phyloP scores from a whole-genome alignment of 1,284 basidiomycete genomes.

The Moesziomyces antarcticus region DNA sequence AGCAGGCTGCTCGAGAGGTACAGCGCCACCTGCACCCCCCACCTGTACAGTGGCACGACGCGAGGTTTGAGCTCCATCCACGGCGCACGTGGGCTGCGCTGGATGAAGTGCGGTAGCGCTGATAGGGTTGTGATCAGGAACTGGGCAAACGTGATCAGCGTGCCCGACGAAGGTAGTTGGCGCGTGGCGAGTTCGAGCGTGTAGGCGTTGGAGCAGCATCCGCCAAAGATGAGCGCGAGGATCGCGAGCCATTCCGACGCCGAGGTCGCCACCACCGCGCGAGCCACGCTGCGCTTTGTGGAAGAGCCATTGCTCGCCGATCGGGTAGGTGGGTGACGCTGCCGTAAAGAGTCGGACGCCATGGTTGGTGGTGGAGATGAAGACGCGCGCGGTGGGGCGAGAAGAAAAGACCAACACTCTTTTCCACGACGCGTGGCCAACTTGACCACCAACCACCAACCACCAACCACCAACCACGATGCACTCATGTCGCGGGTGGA shows the following conservation, averaged over 20 bases:
- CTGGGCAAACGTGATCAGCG: slow-evolving; percentile 64
- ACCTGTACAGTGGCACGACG: slow-evolving; percentile 78
- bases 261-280: slow-evolving; percentile 21
- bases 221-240: slow-evolving; percentile 65
- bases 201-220: slow-evolving; percentile 65
- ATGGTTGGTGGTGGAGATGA: slow-evolving; percentile 2
- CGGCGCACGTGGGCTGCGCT: slow-evolving; percentile 1
- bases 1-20: slow-evolving; percentile 84
- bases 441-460: too few relatives aligned
- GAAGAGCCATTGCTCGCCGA: too few relatives aligned
- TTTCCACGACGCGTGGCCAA: background rate
- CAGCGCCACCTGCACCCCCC: slow-evolving; percentile 82
- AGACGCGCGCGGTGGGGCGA: background rate
- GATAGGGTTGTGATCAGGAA: slow-evolving; percentile 59
- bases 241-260: slow-evolving; percentile 54
- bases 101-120: slow-evolving; percentile 49
- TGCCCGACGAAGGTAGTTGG: slow-evolving; percentile 55
- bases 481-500: slow-evolving; percentile 11
- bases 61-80: slow-evolving; percentile 24
- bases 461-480: too few relatives aligned
- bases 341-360: slow-evolving; percentile 6
- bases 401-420: slow-evolving; percentile 12
- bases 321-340: too few relatives aligned
- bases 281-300: slow-evolving; percentile 2
- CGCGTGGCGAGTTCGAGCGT: slow-evolving; percentile 60